Evolutionary conservation across 179 eudicot species (phyloP).

Genomic region (Dionaea muscipula): DNA sequence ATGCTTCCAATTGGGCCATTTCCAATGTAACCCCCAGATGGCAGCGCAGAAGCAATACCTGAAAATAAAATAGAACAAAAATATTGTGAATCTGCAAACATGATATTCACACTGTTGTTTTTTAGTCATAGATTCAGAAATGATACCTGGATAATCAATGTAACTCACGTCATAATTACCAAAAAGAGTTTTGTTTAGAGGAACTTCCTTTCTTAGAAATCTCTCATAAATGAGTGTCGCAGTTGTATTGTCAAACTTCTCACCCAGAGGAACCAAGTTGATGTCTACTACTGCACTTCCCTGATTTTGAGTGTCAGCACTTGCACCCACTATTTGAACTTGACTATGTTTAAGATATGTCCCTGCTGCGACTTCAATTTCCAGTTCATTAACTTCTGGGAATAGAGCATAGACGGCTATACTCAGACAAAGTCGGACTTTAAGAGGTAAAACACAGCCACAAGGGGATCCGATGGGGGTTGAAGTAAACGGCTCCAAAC

Average conservation of each 20-base stretch:
- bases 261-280: conserved; percentile 79
- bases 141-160: conserved; percentile 74
- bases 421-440: conserved; percentile 59
- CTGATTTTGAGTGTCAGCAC: conserved; percentile 67
- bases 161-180: conserved; percentile 62
- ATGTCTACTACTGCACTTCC: conserved; percentile 65
- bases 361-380: conserved; percentile 72
- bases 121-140: neutral
- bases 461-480: conserved; percentile 75
- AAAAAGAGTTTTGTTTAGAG: conserved; percentile 68
- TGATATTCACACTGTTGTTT: neutral
- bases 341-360: conserved; percentile 76
- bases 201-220: conserved; percentile 60
- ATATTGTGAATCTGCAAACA: conserved; percentile 11
- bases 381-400: conserved; percentile 61
- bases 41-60: conserved; percentile 72
- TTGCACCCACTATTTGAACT: conserved; percentile 82
- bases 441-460: conserved; percentile 87
- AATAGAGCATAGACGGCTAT: conserved; percentile 68
- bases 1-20: conserved; percentile 55
- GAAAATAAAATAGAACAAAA: conserved; percentile 7
- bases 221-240: conserved; percentile 66
- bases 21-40: conserved; percentile 31
- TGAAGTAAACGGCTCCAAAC: conserved; percentile 70
- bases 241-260: conserved; percentile 80